Evolutionary conservation across 2,329 filamentous ascomycete species (phyloP).

Genomic region (Fusarium sterilihyphosum): DNA sequence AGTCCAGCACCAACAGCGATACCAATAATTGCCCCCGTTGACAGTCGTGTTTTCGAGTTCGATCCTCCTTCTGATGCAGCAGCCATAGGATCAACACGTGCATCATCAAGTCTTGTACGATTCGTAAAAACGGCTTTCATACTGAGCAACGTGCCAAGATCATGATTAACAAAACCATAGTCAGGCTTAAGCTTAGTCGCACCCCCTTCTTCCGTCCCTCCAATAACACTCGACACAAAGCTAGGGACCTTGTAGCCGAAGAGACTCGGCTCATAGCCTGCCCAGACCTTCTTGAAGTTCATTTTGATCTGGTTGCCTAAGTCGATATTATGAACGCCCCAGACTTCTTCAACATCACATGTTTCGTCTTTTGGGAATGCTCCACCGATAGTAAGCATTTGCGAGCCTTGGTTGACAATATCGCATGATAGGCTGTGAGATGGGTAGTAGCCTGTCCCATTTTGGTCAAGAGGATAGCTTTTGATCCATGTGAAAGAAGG

Average conservation of each 20-base stretch:
- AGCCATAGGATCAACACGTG: neutral
- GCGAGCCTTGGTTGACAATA: neutral
- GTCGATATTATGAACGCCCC: neutral
- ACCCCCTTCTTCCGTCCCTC: neutral
- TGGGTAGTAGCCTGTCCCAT: neutral
- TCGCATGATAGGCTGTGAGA: neutral
- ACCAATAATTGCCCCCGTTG: neutral
- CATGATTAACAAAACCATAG: neutral
- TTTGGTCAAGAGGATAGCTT: constrained; percentile 1
- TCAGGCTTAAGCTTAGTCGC: neutral
- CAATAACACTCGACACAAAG: neutral
- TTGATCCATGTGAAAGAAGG: constrained; percentile 1
- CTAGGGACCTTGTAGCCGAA: neutral
- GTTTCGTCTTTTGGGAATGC: neutral
- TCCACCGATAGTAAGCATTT: neutral
- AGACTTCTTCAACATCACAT: neutral
- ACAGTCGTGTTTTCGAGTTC: neutral
- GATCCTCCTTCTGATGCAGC: neutral
- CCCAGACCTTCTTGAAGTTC: constrained; percentile 3
- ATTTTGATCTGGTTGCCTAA: neutral
- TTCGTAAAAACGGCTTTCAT: neutral
- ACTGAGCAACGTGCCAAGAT: neutral
- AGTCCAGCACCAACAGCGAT: neutral
- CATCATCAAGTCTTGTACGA: neutral
- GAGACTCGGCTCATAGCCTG: neutral